A percentile compares a stretch with the other conserved stretches of the same genome.
Conservation (phyloP, 768 basidiomycete genomes). For the Tricholoma matsutake region DNA sequence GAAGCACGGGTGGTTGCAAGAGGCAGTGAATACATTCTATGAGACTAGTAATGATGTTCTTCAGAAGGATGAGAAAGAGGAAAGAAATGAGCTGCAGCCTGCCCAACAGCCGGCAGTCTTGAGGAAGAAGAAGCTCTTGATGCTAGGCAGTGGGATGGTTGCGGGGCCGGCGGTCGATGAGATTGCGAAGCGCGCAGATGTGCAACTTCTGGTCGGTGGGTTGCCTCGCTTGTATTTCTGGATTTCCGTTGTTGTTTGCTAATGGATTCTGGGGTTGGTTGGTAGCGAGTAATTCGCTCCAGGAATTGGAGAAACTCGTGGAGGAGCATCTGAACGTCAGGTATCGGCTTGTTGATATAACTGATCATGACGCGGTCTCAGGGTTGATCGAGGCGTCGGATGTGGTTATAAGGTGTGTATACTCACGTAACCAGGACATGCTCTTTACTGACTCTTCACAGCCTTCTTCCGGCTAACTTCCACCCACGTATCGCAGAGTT, state of each 20-base stretch:
- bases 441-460: conserved; percentile 26
- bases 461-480: conserved; percentile 75
- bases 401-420: conserved; percentile 75
- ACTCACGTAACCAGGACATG: neutral
- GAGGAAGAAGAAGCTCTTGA: conserved; percentile 63
- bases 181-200: conserved; percentile 57
- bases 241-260: conserved; percentile 3
- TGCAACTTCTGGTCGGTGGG: conserved; percentile 74
- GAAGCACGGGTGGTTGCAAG: conserved; percentile 57
- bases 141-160: conserved; percentile 96
- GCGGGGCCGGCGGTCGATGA: conserved; percentile 84
- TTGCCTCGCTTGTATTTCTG: conserved; percentile 34
- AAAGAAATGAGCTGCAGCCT: neutral
- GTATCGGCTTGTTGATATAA: conserved; percentile 59
- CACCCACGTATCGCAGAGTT: conserved; percentile 69
- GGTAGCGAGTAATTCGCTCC: conserved; percentile 69
- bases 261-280: conserved; percentile 4
- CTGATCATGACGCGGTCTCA: conserved; percentile 41
- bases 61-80: neutral
- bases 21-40: conserved; percentile 45
- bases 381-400: conserved; percentile 63
- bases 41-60: conserved; percentile 9
- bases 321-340: conserved; percentile 47
- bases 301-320: conserved; percentile 53
- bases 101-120: conserved; percentile 3